A percentile compares a stretch with the other conserved stretches of the same genome.
These are phyloP conservation scores for Talaromyces ruber DNA, from an alignment of 495 filamentous ascomycete genomes.

Conservation along the genomic window DNA sequence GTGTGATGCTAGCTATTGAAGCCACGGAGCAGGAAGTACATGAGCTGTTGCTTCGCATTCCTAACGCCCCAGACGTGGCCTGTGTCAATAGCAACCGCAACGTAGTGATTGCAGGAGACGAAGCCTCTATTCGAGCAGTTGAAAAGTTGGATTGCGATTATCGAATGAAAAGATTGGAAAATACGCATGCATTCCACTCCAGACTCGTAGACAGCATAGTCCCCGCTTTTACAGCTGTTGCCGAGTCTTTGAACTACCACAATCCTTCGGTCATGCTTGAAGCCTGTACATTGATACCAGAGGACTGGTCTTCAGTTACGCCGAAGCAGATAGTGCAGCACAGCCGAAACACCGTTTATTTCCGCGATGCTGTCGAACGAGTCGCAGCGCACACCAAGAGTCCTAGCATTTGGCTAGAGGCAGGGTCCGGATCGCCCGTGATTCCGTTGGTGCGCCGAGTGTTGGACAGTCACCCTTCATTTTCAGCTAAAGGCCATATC, in stretches of 20 bases:
- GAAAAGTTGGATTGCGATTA: background rate
- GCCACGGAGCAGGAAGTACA: conserved; percentile 13
- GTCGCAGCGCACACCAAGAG: conserved; percentile 10
- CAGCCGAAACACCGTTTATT: conserved; percentile 31
- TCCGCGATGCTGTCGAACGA: conserved; percentile 26
- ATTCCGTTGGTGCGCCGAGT: conserved; percentile 19
- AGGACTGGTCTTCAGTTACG: background rate
- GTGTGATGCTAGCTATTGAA: conserved; percentile 39
- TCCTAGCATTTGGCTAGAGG: conserved; percentile 28
- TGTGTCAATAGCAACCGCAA: conserved; percentile 36
- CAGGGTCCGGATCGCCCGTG: conserved; percentile 24
- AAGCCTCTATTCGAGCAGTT: conserved; percentile 19
- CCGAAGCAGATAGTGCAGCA: conserved; percentile 19
- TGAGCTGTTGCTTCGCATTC: background rate
- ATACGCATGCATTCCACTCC: conserved; percentile 42
- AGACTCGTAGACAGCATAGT: conserved; percentile 31
- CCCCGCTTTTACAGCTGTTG: conserved; percentile 15
- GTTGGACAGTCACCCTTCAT: conserved; percentile 6
- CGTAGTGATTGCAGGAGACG: conserved; percentile 26
- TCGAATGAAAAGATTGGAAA: conserved; percentile 22
- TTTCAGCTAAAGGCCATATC: background rate
- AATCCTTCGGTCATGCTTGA: conserved; percentile 17
- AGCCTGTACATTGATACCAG: conserved; percentile 10
- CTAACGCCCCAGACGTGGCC: conserved; percentile 18
- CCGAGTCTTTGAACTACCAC: conserved; percentile 15